phyloP scores from a whole-genome alignment of 495 filamentous ascomycete genomes.

The Zalerion maritima region DNA sequence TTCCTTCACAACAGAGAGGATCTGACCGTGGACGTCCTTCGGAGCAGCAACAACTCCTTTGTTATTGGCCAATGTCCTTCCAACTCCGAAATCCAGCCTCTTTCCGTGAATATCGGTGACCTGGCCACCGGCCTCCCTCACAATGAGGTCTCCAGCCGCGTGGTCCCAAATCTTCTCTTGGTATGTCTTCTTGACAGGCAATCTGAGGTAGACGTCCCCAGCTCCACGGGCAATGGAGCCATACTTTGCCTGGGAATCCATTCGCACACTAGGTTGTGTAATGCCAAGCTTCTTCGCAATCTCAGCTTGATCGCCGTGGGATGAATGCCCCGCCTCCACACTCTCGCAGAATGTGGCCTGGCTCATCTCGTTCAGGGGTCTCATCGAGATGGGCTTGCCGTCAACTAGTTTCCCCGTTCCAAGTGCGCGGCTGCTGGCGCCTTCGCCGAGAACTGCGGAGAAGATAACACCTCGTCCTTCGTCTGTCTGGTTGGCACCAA shows the following conservation, averaged over 20 bases:
- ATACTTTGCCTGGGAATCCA: constrained; percentile 98
- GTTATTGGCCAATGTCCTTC: constrained; percentile 74
- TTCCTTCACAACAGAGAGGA: constrained; percentile 67
- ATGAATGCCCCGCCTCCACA: constrained; percentile 81
- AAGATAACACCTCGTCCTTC: constrained; percentile 69
- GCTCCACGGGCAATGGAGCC: constrained; percentile 88
- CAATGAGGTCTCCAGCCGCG: constrained; percentile 89
- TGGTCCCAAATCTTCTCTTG: constrained; percentile 99
- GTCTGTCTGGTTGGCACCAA: constrained; percentile 52
- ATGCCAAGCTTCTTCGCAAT: constrained; percentile 80
- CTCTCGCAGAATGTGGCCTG: constrained; percentile 87
- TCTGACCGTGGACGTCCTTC: constrained; percentile 53
- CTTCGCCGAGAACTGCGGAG: constrained; percentile 59
- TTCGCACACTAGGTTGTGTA: constrained; percentile 66
- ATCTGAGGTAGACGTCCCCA: constrained; percentile 82
- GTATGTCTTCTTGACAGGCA: constrained; percentile 73
- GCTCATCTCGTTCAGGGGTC: constrained; percentile 51
- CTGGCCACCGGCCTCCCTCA: constrained; percentile 81
- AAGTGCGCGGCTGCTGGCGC: constrained; percentile 63
- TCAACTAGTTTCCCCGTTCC: constrained; percentile 39
- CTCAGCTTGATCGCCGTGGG: constrained; percentile 68
- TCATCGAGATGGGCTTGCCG: constrained; percentile 62
- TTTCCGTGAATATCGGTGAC: constrained; percentile 78
- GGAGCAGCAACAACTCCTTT: constrained; percentile 89
- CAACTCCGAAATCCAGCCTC: constrained; percentile 68